Base-by-base conservation (phyloP, 2,329 filamentous ascomycete genomes). In the Colletotrichum brevisporum region DNA sequence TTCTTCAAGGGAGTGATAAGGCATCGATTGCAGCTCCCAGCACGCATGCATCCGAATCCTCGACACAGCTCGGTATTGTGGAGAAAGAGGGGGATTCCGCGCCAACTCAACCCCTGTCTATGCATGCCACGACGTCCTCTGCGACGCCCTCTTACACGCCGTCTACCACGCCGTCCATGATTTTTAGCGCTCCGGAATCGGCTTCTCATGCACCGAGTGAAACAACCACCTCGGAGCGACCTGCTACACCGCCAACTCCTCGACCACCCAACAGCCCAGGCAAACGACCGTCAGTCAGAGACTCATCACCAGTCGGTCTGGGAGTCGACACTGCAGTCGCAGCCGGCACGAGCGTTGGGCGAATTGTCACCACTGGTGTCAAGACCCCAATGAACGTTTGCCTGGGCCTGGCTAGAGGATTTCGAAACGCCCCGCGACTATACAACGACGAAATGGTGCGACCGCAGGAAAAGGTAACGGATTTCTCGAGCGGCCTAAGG, bases 301-400 rank as follows among this genome's bases (percentile, higher is more conserved):
- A 75, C 6, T 71, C 71, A 1, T 74, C 74, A 0, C 72, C 74
- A 2, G 69, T 73, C 9, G 74, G 74, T 1, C 52, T 78, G 13
- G 73, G 81, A 5, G 67, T 90, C 2, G 90, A 92, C 18, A 86
- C 87, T 27, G 90, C 89, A 2, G 81, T 92, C 13, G 89, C 88
- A 54, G 90, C 92, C 8, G 87, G 89, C 1, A 91, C 89, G 73
- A 90, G 91, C 2, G 86, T 94, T 43, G 87, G 89, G 24, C 88
- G 90, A n/a, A 91, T 96, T 55, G 89, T 95, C 5, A 87, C 87
- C 12, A 90, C 92, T n/a, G 89, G 92, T 5, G 84, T 95, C 68
- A 93, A 92, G 74, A 91, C 91, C 2, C 95, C 94, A 0, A 91
- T 96, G 86, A 94, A 97, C 77, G 92, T 97, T 71, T 93, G 93